These are phyloP conservation scores for Nicotiana obtusifolia DNA, from an alignment of 257 asterid genomes.

Conservation along the genomic window DNA sequence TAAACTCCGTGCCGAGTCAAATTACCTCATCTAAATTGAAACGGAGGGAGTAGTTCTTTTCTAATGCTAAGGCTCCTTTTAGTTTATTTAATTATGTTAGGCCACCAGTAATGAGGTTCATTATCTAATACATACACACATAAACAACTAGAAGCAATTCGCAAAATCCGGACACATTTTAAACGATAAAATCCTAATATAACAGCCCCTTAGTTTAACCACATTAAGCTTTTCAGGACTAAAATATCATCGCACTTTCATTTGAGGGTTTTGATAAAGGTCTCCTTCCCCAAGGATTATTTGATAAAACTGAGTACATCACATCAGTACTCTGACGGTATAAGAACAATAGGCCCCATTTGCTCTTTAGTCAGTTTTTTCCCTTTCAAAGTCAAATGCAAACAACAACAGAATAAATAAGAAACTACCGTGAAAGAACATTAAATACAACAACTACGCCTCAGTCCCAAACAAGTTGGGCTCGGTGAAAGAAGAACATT, in stretches of 20 bases:
- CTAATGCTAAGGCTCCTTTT: not conserved
- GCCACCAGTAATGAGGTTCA: not conserved
- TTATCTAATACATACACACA: not conserved
- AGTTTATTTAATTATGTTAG: not conserved
- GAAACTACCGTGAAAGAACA: not conserved
- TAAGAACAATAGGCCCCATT: not conserved
- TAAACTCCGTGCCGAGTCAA: too few relatives aligned
- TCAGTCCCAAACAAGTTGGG: too few relatives aligned
- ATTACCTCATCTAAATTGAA: too few relatives aligned
- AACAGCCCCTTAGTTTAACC: not conserved
- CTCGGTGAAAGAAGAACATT: not conserved
- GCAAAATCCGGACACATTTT: not conserved
- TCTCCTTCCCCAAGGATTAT: not conserved
- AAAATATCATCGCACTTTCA: not conserved
- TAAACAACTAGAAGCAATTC: not conserved
- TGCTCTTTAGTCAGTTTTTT: not conserved
- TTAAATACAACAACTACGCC: too few relatives aligned
- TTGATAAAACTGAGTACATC: not conserved
- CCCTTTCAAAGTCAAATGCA: not conserved
- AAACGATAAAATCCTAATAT: not conserved
- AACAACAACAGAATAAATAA: not conserved
- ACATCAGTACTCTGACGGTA: not conserved
- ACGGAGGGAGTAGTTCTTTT: too few relatives aligned
- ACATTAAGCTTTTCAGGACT: not conserved
- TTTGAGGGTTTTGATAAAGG: not conserved